Evolutionary conservation across 768 basidiomycete genomes (phyloP), one percentile per base, ranked within the genome.

Genomic region (Vararia minispora): DNA sequence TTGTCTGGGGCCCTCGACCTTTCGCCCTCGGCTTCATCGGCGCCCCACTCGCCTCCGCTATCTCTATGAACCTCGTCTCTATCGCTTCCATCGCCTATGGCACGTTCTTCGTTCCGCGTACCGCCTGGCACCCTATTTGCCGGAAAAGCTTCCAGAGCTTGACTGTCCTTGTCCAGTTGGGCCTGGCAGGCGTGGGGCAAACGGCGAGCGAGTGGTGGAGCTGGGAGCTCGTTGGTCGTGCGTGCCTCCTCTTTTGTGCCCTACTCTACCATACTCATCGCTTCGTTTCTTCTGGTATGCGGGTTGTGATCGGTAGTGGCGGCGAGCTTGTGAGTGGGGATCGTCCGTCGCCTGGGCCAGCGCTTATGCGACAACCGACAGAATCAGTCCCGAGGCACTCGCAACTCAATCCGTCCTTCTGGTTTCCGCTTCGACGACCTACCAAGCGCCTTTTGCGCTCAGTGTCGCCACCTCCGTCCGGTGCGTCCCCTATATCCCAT

Each of bases 201-300:
- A 80, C 75, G 3, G 87, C 86, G 1, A 78, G 76, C 3, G 94
- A 95, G 58, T 98, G 92, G 94, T 97, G 92, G 90, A 80, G 83
- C 27, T 94, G 94, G 94, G 91, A 95, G 59, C 69, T 89, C 5
- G 59, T 84, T 23, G 79, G 78, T 17, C 58, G 58, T 69, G 36
- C 52, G 65, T 63, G 7, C 28, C 14, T 21, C 33, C 2, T 12
- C 20, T 22, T 38, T 6, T 12, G 10, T 14, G 20, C 9, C 28
- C 9, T 33, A 18, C n/a, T 26, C 14, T n/a, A 12, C 23, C 32
- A 29, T 10, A 27, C 40, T 36, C 20, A 35, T 28, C n/a, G 26
- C n/a, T 12, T 30, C n/a, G n/a, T n/a, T n/a, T n/a, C n/a, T n/a
- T n/a, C n/a, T n/a, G n/a, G n/a, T n/a, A 25, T 20, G 13, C 13